Base-by-base conservation (phyloP, 2,329 filamentous ascomycete species). In the Pyrenochaeta sp. region DNA sequence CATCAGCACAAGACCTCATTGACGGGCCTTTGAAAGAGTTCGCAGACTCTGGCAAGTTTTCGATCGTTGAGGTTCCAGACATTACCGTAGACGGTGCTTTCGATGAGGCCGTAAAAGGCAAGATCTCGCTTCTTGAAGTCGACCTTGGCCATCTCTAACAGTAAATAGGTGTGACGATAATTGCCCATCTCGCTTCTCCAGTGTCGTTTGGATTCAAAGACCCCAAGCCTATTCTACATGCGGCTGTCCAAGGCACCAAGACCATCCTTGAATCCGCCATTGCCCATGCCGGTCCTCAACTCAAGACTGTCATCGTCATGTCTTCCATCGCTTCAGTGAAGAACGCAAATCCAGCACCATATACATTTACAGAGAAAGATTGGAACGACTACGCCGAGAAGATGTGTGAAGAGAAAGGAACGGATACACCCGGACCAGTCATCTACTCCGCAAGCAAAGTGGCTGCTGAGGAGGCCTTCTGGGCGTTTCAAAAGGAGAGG, bases 401-500 rank as follows among this genome's bases (percentile, higher is more conserved):
- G 6, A 51, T 52, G 18, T 58, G 69, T 17, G 46, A 48, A 8
- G 41, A 50, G 5, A 54, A 63, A 4, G 53, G 62, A 5, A 53
- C 51, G 17, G 60, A 67, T 1, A 63, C 57, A 2, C 53, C 55
- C 4, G 58, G 61, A 8, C 51, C 51, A 0, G 20, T 67, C 6
- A 66, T 72, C 3, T 48, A 53, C 19, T 53, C 53, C 1, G 66
- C 67, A 0, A 50, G 63, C 19, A 69, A 70, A 50, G 49, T 54
- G 3, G 68, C 65, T 2, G 53, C 51, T 9, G 40, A 63, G 57
- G 41, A 44, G 35, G 57, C 35, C 9, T 54, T 58, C 18, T 73
- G 71, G 72, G 48, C 56, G 20, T 72, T 69, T 31, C 44, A 63
- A 11, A 58, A 68, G 6, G 66, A 69, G 23, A 50, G 64, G 27